Conservation (phyloP, 176 grass and related monocot species). For the Echinochloa phyllopogon region DNA sequence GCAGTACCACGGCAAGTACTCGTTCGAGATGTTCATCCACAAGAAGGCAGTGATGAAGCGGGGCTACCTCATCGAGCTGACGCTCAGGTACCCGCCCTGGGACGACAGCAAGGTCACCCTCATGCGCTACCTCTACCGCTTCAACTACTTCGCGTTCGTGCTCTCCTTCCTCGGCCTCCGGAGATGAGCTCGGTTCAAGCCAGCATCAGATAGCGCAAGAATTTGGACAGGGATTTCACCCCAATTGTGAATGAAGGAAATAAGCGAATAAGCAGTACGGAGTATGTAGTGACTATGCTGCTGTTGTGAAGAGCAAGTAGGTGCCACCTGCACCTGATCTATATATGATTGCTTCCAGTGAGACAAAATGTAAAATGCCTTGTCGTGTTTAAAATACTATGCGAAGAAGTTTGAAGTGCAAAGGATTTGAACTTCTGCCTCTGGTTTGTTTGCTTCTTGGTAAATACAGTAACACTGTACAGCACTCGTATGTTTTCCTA, state of each 20-base stretch:
- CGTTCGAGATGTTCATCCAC: slow-evolving; percentile 93
- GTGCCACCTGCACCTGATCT: not conserved
- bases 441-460: not conserved
- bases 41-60: slow-evolving; percentile 71
- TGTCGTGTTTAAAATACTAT: not conserved
- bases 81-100: slow-evolving; percentile 84
- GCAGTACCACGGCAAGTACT: slow-evolving; percentile 93
- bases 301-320: not conserved
- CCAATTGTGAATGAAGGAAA: not conserved
- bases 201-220: not conserved
- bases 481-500: too few species aligned
- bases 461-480: too few species aligned
- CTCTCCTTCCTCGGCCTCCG: slow-evolving; percentile 67
- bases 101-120: slow-evolving; percentile 70
- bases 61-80: slow-evolving; percentile 68
- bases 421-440: not conserved
- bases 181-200: slow-evolving; percentile 16
- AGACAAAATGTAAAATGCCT: not conserved
- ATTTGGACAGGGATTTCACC: not conserved
- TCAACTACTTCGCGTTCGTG: slow-evolving; percentile 61
- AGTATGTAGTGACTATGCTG: not conserved
- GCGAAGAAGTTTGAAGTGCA: not conserved
- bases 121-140: slow-evolving; percentile 65
- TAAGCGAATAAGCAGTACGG: not conserved
- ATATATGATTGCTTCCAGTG: not conserved